Base-by-base conservation (phyloP, 2,329 filamentous ascomycete species). In the Penicillium vulpinum region DNA sequence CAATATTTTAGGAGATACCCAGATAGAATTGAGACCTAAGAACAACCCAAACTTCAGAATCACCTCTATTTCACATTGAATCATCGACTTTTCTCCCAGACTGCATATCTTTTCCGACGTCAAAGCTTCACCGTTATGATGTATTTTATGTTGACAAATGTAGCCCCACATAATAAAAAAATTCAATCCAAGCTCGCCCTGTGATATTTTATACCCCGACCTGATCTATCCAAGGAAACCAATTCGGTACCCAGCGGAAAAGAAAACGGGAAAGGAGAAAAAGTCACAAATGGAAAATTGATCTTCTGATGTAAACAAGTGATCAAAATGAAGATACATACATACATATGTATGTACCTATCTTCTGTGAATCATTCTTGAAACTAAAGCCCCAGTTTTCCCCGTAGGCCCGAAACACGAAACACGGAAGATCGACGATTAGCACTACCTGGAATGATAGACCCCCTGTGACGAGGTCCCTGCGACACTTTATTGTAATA, bases 351-450 rank as follows among this genome's bases (percentile, higher is more conserved):
- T n/a, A n/a, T n/a, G n/a, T n/a, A 13, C 31, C 31, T 48, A 33
- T 44, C 22, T 21, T 36, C 7, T 11, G 33, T 33, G 11, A 13
- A 31, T 24, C 35, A 4, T 54, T 54, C 51, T 54, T 43, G 51
- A 53, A 51, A 48, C 28, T n/a, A 51, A 53, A 46, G 35, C 21
- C 54, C 40, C 54, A 5, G 35, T 35, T 52, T 56, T 56, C 29
- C 18, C 58, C 58, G 58, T 53, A 43, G 29, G 54, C 48, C 31
- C 46, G 49, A 62, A 62, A 63, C 59, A 35, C 36, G n/a, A 39
- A 24, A 36, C 60, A 41, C 61, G 58, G 59, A 48, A 51, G 62
- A 64, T 64, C 62, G 56, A 60, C 60, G 35, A 29, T 39, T 58
- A 58, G 56, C 15, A 51, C 21, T 21, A 26, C 15, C 49, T 38